Evolutionary conservation across 73 alveolate species (phyloP).

Genomic region (Paramecium caudatum): DNA sequence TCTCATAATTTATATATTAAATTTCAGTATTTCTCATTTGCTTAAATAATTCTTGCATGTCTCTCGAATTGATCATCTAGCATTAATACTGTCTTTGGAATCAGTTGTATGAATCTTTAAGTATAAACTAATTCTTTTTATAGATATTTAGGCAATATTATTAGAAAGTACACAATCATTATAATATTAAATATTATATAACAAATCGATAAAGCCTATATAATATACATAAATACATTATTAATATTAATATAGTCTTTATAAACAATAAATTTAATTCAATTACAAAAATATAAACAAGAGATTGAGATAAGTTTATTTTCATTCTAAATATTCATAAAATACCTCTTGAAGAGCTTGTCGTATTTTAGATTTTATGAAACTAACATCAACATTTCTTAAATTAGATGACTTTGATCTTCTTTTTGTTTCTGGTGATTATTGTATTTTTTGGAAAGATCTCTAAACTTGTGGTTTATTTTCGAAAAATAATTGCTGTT

Average conservation of each 20-base stretch:
- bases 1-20: not conserved
- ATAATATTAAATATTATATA: not conserved
- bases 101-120: not conserved
- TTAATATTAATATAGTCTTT: no score
- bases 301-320: not conserved
- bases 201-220: slow-evolving; percentile 5
- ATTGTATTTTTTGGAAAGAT: no score
- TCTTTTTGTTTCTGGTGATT: no score
- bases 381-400: not conserved
- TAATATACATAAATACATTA: no score
- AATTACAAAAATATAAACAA: no score
- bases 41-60: slow-evolving; percentile 14
- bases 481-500: not conserved
- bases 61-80: slow-evolving; percentile 24
- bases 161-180: not conserved
- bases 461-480: no score
- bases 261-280: no score
- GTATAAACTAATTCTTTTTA: not conserved
- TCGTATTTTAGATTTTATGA: not conserved
- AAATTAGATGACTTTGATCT: slow-evolving; percentile 16
- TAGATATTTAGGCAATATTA: not conserved
- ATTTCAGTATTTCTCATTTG: not conserved
- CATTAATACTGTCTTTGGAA: slow-evolving; percentile 20
- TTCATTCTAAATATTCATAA: slow-evolving; percentile 16
- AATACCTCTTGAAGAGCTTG: not conserved